phyloP scores from a whole-genome alignment of 2,329 filamentous ascomycete genomes.

The Pseudogymnoascus sp. region DNA sequence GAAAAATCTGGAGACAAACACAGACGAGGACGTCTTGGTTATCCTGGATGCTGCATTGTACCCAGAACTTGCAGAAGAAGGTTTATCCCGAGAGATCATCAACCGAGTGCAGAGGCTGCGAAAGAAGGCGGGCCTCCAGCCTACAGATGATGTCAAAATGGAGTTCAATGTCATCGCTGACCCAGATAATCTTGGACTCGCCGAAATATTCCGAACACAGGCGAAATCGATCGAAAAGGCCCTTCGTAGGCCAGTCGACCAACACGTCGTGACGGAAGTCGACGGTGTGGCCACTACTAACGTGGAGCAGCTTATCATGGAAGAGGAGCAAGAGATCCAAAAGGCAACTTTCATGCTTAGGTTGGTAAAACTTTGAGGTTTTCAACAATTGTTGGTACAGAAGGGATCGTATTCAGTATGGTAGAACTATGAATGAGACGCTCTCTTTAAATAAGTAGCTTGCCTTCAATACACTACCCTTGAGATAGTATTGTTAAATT shows the following conservation, averaged over 20 bases:
- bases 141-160: constrained; percentile 94
- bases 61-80: constrained; percentile 80
- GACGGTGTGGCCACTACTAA: constrained; percentile 45
- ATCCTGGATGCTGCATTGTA: constrained; percentile 81
- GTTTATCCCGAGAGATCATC: constrained; percentile 85
- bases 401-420: constrained; percentile 3
- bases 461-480: background rate
- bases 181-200: constrained; percentile 68
- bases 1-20: constrained; percentile 76
- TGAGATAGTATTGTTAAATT: background rate
- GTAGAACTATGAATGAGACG: constrained; percentile 6
- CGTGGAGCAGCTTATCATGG: constrained; percentile 58
- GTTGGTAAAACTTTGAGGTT: constrained; percentile 61
- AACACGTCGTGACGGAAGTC: constrained; percentile 54
- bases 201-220: constrained; percentile 63
- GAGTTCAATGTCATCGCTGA: constrained; percentile 79
- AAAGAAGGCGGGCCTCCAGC: constrained; percentile 85
- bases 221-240: constrained; percentile 66
- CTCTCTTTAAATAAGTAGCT: background rate
- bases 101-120: constrained; percentile 85
- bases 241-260: constrained; percentile 68
- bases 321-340: constrained; percentile 82
- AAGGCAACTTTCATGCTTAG: constrained; percentile 74
- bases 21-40: constrained; percentile 81
- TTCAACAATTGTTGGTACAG: background rate